Evolutionary conservation across 495 filamentous ascomycete genomes (phyloP).

Genomic region (Penicillium coffeae): DNA sequence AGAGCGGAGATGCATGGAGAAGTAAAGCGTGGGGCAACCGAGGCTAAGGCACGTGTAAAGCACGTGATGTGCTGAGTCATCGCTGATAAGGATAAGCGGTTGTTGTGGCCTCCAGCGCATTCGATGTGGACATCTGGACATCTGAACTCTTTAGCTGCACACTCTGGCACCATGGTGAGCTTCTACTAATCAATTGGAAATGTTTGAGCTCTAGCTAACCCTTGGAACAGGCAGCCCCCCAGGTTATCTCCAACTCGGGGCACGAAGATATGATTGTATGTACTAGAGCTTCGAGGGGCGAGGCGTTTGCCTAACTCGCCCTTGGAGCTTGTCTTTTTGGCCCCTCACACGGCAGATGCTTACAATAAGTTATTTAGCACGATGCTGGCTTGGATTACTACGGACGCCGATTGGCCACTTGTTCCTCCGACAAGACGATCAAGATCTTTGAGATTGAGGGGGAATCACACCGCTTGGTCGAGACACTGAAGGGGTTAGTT

Average conservation of each 20-base stretch:
- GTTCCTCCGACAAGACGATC: conserved; percentile 96
- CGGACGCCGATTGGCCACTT: conserved; percentile 92
- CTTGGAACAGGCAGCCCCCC: conserved; percentile 54
- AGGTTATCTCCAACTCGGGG: conserved; percentile 84
- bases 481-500: conserved; percentile 88
- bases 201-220: conserved; percentile 12
- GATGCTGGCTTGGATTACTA: conserved; percentile 99
- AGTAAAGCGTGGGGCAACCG: conserved; percentile 14
- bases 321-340: background rate
- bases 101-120: conserved; percentile 25
- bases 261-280: conserved; percentile 99
- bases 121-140: conserved; percentile 25
- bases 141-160: conserved; percentile 10
- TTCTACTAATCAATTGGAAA: background rate
- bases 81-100: conserved; percentile 38
- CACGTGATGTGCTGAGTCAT: conserved; percentile 26
- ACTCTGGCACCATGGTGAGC: conserved; percentile 20
- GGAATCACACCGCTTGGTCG: conserved; percentile 81
- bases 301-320: conserved; percentile 3
- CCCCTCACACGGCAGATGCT: conserved; percentile 4
- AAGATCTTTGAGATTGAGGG: conserved; percentile 99
- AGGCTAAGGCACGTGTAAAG: background rate
- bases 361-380: conserved; percentile 54
- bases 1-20: conserved; percentile 3
- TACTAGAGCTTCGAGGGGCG: conserved; percentile 17